Evolutionary conservation across 202 grass and related monocot genomes (phyloP), one percentile per base, ranked within the genome.

Genomic region (Zizania palustris): DNA sequence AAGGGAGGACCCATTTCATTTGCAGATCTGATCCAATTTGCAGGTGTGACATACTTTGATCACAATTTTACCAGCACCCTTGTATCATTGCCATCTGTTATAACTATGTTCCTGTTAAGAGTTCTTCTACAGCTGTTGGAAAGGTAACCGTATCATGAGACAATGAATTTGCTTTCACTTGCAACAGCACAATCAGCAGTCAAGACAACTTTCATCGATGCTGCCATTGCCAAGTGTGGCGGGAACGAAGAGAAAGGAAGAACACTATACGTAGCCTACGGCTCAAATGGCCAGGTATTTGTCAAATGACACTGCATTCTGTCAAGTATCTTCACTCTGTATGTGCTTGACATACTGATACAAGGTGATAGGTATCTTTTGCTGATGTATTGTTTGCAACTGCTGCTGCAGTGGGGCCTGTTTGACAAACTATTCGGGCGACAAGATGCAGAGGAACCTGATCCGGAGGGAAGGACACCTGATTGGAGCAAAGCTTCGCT

Each of bases 231-330:
- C 69, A 98, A 98, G 63, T 85, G 87, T 58, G 91, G 95, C 65
- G 95, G 95, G 33, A 95, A 98, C 13, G 74, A 90, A 95, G 91
- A 98, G 7, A 98, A 98, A 65, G 95, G 95, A 59, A 92, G 65
- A 65, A 90, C 88, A n/a, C 77, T 98, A 4, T 98, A 98, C 75
- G n/a, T 77, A 6, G 95, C 91, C 62, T 98, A 98, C 51, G 95
- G 95, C 73, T 98, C 95, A 55, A 98, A 75, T 76, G 95, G 95
- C 53, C 95, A 98, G 95, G 95, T 94, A 83, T 62, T 39, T 51
- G 49, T 10, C 5, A 67, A 38, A 53, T 11, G 16, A 62, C 35
- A 20, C 60, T 7, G 16, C 64, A 54, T 18, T 8, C 14, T 16
- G 10, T 54, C 1, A 14, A 19, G 13, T 53, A 14, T 67, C 9